Percentiles rank a stretch among this genome's conserved stretches.
Evolutionary conservation across 2,329 filamentous ascomycete genomes (phyloP).

Genomic region (Monosporascus sp.): DNA sequence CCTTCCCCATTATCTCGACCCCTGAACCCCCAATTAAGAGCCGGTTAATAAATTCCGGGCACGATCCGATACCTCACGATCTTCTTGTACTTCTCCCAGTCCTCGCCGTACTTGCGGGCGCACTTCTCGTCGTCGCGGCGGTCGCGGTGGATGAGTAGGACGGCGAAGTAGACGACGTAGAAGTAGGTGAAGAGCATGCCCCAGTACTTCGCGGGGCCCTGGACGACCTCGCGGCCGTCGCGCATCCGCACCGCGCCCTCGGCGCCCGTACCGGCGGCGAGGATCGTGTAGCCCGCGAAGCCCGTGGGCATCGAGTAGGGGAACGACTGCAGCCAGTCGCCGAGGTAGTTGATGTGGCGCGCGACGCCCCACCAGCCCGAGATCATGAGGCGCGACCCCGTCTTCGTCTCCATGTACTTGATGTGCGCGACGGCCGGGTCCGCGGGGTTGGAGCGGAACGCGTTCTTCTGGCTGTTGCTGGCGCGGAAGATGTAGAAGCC

Average conservation of each 20-base stretch:
- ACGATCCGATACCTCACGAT: constrained; percentile 77
- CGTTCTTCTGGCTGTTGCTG: constrained; percentile 94
- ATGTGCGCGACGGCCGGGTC: constrained; percentile 76
- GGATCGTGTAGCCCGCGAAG: constrained; percentile 72
- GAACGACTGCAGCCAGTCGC: constrained; percentile 93
- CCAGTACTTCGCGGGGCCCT: constrained; percentile 71
- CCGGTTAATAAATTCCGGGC: constrained; percentile 69
- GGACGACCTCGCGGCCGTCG: constrained; percentile 60
- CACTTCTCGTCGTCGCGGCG: constrained; percentile 88
- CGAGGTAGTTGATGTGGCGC: constrained; percentile 92
- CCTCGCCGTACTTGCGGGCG: constrained; percentile 80
- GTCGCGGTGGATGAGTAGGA: constrained; percentile 82
- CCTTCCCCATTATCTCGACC: not conserved
- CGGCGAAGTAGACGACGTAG: constrained; percentile 85
- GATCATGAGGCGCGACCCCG: constrained; percentile 73
- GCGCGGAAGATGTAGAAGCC: constrained; percentile 92
- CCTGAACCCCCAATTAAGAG: no score
- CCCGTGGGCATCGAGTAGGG: constrained; percentile 84
- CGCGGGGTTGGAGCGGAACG: constrained; percentile 80
- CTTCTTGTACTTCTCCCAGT: constrained; percentile 86
- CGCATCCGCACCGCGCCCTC: constrained; percentile 50
- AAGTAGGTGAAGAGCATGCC: constrained; percentile 90
- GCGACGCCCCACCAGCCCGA: constrained; percentile 92
- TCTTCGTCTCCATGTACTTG: constrained; percentile 77
- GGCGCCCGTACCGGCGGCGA: constrained; percentile 45